Base-by-base conservation (phyloP, 129 eudicot species). In the Silybum marianum region DNA sequence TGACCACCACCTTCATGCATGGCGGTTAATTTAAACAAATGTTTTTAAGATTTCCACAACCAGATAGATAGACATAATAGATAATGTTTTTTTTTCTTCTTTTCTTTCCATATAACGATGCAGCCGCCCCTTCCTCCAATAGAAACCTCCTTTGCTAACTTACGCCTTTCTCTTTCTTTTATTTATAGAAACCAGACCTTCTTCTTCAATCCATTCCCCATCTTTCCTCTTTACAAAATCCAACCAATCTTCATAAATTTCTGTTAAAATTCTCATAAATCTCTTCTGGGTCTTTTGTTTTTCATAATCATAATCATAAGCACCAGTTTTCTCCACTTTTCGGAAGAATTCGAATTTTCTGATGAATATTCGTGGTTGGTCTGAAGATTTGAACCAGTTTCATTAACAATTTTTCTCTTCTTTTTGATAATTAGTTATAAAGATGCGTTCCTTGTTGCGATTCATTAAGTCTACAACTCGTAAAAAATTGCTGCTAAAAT, bases 401-500 rank as follows among this genome's bases (percentile, higher is more conserved):
- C 11, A 16, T 38, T 25, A 39, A 36, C 16, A 10, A 10, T 9
- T 46, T 9, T 19, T 9, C 21, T 42, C 6, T 12, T 48, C 5
- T 66, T 48, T 10, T 66, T 2, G 0, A 48, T 16, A 48, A 14
- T 51, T 11, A 14, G 44, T 46, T 63, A 26, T 60, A n/a, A 76
- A 74, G 71, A 85, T 85, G 88, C 85, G 88, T 65, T 85, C 88
- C n/a, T 75, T 80, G 62, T 30, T 75, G 75, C 73, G 88, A 26
- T 85, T 85, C 71, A 63, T 85, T 42, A 85, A 85, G 44, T 85
- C 88, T 9, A 85, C 88, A 24, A 85, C 82, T 7, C 84, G 85
- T 69, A 85, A 75, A 30, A 80, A 66, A 7, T 76, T 85, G 82
- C 80, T 85, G 9, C 82, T 72, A 10, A 75, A 81, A 72, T 80